These are phyloP conservation scores for Aspergillus persii DNA, from an alignment of 2,329 filamentous ascomycete species.

Conservation along the genomic window DNA sequence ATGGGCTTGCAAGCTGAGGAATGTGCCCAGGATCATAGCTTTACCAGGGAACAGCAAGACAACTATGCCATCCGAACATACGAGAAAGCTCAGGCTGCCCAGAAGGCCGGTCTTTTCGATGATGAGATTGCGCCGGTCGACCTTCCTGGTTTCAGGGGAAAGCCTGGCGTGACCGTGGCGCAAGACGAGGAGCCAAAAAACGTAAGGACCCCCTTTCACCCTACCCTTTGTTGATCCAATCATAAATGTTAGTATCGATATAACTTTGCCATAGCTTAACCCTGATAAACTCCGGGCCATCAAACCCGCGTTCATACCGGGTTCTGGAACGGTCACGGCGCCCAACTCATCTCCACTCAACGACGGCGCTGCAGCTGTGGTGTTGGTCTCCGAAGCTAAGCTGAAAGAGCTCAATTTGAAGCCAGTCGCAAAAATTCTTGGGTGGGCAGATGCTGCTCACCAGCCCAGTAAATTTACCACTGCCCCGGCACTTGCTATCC, in stretches of 20 bases:
- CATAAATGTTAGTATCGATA: not conserved
- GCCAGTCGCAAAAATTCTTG: conserved; percentile 92
- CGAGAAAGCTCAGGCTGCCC: conserved; percentile 85
- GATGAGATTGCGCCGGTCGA: conserved; percentile 87
- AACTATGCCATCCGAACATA: conserved; percentile 95
- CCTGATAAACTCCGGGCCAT: conserved; percentile 78
- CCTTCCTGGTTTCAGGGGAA: conserved; percentile 83
- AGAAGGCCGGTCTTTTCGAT: conserved; percentile 75
- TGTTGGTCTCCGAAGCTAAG: conserved; percentile 91
- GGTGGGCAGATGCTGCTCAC: conserved; percentile 93
- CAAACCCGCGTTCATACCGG: conserved; percentile 77
- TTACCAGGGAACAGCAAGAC: conserved; percentile 84
- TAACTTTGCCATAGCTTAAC: conserved; percentile 55
- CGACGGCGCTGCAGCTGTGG: conserved; percentile 87
- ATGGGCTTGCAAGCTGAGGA: conserved; percentile 95
- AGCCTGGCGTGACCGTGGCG: conserved; percentile 76
- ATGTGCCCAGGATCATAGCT: conserved; percentile 77
- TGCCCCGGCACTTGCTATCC: conserved; percentile 87
- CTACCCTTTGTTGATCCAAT: not conserved
- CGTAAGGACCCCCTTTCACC: conserved; percentile 42
- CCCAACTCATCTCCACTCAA: conserved; percentile 96
- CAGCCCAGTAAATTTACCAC: conserved; percentile 95
- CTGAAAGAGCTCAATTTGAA: conserved; percentile 88
- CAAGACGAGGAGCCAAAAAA: conserved; percentile 97
- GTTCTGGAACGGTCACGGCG: conserved; percentile 81